phyloP scores from a whole-genome alignment of 2,329 filamentous ascomycete species.

The Colletotrichum navitas region DNA sequence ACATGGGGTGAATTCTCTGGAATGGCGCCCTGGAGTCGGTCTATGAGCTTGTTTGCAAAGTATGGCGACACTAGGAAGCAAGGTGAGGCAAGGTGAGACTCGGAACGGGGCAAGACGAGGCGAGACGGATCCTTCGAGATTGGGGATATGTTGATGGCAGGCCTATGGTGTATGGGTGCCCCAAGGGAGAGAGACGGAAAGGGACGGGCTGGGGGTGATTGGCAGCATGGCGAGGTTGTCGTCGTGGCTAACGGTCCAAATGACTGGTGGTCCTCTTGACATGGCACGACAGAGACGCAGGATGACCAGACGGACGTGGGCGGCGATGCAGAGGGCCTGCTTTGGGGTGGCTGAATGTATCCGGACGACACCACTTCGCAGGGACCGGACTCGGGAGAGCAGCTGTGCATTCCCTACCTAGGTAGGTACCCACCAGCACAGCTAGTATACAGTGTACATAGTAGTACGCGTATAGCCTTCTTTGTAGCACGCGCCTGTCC shows the following conservation, averaged over 20 bases:
- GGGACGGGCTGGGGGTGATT: background rate
- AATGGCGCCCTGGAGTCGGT: background rate
- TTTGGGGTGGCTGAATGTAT: background rate
- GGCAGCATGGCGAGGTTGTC: conserved; percentile 13
- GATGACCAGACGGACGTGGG: background rate
- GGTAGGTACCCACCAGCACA: background rate
- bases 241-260: conserved; percentile 25
- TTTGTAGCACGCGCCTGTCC: conserved; percentile 1
- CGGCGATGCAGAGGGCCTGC: conserved; percentile 21
- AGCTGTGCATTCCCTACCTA: background rate
- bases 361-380: background rate
- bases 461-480: background rate
- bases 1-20: background rate
- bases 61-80: background rate
- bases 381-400: background rate
- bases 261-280: background rate
- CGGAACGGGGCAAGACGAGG: conserved; percentile 7
- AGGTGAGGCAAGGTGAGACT: conserved; percentile 7
- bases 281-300: conserved; percentile 9
- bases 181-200: background rate
- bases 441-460: too few species aligned
- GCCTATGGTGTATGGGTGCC: too few species aligned
- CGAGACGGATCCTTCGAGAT: background rate
- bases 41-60: background rate
- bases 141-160: background rate